Evolutionary conservation across 1,284 basidiomycete genomes (phyloP), one percentile per base, ranked within the genome.

Genomic region (Marasmius fiardii): DNA sequence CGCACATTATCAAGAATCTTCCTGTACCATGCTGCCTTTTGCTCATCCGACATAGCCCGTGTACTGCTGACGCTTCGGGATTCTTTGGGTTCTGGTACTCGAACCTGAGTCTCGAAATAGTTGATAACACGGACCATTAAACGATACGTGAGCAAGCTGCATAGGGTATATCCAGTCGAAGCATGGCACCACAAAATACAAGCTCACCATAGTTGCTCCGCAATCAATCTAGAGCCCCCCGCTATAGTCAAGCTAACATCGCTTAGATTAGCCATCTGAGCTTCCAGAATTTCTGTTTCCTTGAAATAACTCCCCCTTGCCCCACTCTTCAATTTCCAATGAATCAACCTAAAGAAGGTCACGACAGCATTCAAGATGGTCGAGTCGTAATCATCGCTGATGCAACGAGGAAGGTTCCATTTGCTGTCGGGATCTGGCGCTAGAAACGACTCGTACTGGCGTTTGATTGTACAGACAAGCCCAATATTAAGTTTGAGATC

Each of bases 201-300:
- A 55, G 12, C 77, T 60, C 65, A 95, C 94, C 93, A 96, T 63
- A 97, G 83, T 64, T 95, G 92, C 71, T 98, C 94, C 11, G 95
- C 96, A 4, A 99, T 95, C 14, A 98, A 78, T 55, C 91, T 75
- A 43, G 97, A 95, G 24, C 95, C 97, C 10, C 93, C 93, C 20
- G 88, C 80, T 21, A 95, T 90, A 43, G 90, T 92, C 68, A 95
- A 80, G 52, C 94, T 94, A 43, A 98, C 94, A 66, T 93, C 92
- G 64, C 93, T 94, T 70, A 99, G 87, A 43, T 97, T 97, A 43
- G 90, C 87, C 93, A 95, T 97, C 65, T 99, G 95, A 20, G 90
- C 90, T 68, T 99, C 97, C 33, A 99, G 81, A 23, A 98, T 87
- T 67, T 99, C 97, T 0, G 95, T 98, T 75, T 99, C 96, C 66